These are phyloP conservation scores for Nitzschia sp. DNA, from an alignment of 108 stramenopile species.

Conservation along the genomic window DNA sequence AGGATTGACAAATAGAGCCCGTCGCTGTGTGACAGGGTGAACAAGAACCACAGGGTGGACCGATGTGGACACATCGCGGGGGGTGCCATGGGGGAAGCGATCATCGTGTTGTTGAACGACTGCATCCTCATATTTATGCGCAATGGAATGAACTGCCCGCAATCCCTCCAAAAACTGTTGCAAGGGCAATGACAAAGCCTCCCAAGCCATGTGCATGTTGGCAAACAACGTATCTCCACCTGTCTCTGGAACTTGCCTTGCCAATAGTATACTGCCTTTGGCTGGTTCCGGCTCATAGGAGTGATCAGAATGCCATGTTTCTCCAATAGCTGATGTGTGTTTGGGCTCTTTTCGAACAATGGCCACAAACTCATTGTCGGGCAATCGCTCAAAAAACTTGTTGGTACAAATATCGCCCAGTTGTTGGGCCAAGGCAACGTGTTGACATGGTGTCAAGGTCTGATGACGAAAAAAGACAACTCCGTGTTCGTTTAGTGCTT, in stretches of 20 bases:
- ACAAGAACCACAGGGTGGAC: not conserved
- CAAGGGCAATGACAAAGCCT: not conserved
- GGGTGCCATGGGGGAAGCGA: not conserved
- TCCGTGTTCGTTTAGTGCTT: not conserved
- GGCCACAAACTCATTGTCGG: constrained; percentile 7
- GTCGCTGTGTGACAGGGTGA: not conserved
- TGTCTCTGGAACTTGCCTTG: not conserved
- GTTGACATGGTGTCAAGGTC: not conserved
- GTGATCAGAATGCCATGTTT: constrained; percentile 4
- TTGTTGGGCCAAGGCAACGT: not conserved
- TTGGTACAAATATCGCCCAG: not conserved
- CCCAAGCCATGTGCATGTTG: constrained; percentile 6
- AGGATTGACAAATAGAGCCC: constrained; percentile 13
- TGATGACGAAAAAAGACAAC: constrained; percentile 2
- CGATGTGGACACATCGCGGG: not conserved
- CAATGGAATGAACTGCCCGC: constrained; percentile 3
- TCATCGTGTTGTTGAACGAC: not conserved
- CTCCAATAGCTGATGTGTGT: constrained; percentile 51
- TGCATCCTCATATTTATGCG: not conserved
- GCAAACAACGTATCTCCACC: constrained; percentile 14
- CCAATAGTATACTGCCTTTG: constrained; percentile 4
- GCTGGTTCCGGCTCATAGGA: constrained; percentile 2
- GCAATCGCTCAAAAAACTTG: not conserved
- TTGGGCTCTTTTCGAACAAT: constrained; percentile 71
- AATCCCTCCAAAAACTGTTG: not conserved